Evolutionary conservation across 441 rosid species (phyloP).

Genomic region (Erodium chrysanthum): DNA sequence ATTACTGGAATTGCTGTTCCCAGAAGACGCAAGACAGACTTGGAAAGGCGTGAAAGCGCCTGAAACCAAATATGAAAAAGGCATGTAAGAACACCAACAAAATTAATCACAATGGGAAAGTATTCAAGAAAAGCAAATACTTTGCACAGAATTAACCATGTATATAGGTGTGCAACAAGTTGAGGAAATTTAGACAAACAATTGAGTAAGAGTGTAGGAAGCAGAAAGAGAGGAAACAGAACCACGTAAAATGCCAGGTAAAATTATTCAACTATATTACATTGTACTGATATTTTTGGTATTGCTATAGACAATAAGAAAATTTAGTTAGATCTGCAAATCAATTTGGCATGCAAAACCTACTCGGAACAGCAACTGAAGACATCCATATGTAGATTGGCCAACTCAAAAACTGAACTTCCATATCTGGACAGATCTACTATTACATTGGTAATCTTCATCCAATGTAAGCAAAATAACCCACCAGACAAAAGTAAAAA

Average conservation of each 20-base stretch:
- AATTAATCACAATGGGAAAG: conserved; percentile 6
- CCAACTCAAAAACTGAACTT: background rate
- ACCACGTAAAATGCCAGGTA: background rate
- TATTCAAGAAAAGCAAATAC: background rate
- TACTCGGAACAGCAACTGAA: background rate
- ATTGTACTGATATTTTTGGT: background rate
- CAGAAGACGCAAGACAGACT: conserved; percentile 81
- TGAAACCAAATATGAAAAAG: conserved; percentile 22
- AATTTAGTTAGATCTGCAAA: no score
- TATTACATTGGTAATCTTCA: background rate
- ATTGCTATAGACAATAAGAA: background rate
- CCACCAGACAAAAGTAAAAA: conserved; percentile 4
- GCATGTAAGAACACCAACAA: conserved; percentile 11
- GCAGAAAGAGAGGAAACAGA: background rate
- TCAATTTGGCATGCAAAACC: no score
- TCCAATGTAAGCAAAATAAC: conserved; percentile 6
- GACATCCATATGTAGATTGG: background rate
- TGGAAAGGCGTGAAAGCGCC: conserved; percentile 71
- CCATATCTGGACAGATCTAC: background rate
- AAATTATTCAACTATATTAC: background rate
- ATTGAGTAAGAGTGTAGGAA: background rate
- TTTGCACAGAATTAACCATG: background rate
- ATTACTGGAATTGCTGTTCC: conserved; percentile 81
- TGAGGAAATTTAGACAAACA: background rate
- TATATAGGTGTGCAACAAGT: background rate